These are phyloP conservation scores for Mucor velutinosus DNA, from an alignment of 371 early-diverging fungal genomes.

Conservation along the genomic window DNA sequence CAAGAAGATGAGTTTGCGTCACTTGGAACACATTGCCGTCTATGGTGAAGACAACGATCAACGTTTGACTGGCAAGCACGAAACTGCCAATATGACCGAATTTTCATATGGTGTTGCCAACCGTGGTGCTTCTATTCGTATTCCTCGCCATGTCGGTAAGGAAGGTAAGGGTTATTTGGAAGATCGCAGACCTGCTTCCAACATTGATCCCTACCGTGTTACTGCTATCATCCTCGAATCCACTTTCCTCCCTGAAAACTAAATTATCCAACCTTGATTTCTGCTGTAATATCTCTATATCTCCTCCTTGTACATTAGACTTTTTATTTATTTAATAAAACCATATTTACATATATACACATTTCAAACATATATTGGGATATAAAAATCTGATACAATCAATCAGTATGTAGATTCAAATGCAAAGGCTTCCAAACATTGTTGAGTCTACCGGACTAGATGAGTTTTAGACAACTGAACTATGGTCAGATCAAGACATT, in stretches of 20 bases:
- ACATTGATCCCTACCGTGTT: slow-evolving; percentile 68
- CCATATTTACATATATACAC: background rate
- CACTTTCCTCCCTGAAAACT: slow-evolving; percentile 32
- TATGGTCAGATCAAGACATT: too few species aligned
- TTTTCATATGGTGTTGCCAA: slow-evolving; percentile 67
- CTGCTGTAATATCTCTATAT: background rate
- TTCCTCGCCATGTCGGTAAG: slow-evolving; percentile 63
- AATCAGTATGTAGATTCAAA: too few species aligned
- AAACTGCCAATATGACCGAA: slow-evolving; percentile 61
- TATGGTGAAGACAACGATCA: slow-evolving; percentile 69
- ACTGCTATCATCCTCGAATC: slow-evolving; percentile 61
- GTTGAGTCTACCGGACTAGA: too few species aligned
- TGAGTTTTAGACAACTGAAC: too few species aligned
- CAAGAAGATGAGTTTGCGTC: slow-evolving; percentile 53
- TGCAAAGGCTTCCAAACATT: too few species aligned
- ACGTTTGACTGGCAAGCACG: slow-evolving; percentile 63
- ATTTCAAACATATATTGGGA: background rate
- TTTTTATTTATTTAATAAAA: slow-evolving; percentile 3
- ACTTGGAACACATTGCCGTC: slow-evolving; percentile 63
- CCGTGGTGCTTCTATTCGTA: slow-evolving; percentile 71
- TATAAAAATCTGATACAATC: too few species aligned
- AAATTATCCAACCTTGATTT: background rate
- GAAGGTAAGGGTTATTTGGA: slow-evolving; percentile 65
- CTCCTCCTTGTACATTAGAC: background rate
- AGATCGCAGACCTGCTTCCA: slow-evolving; percentile 67